Evolutionary conservation across 768 basidiomycete species (phyloP).

Genomic region (Mycena amicta): DNA sequence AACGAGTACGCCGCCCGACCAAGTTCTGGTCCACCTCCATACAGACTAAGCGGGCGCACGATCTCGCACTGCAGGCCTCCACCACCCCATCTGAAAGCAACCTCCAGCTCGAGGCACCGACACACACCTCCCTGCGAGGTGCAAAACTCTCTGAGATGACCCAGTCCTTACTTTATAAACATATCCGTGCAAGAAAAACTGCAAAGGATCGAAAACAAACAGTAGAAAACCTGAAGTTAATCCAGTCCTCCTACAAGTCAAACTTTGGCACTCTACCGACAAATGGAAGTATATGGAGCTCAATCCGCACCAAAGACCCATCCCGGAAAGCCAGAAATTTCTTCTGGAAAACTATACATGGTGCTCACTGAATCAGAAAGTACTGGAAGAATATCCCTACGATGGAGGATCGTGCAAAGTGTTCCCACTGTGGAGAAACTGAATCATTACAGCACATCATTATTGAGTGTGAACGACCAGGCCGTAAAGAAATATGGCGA

Average conservation of each 20-base stretch:
- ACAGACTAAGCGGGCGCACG: neutral
- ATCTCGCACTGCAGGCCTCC: neutral
- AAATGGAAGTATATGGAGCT: neutral
- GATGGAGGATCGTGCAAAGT: slow-evolving; percentile 11
- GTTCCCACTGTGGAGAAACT: slow-evolving; percentile 7
- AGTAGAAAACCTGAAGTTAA: neutral
- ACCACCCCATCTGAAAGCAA: neutral
- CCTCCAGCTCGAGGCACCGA: neutral
- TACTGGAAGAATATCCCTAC: slow-evolving; percentile 14
- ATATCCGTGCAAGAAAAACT: too few relatives aligned
- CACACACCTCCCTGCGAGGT: neutral
- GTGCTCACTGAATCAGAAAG: too few relatives aligned
- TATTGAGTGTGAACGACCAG: slow-evolving; percentile 2
- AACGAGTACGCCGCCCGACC: too few relatives aligned
- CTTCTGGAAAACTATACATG: too few relatives aligned
- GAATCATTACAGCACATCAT: too few relatives aligned
- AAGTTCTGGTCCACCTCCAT: neutral
- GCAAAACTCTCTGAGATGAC: neutral
- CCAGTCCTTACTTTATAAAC: too few relatives aligned
- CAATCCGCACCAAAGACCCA: slow-evolving; percentile 1
- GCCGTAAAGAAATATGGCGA: slow-evolving; percentile 12
- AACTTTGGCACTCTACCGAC: neutral
- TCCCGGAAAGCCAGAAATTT: neutral
- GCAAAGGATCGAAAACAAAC: too few relatives aligned
- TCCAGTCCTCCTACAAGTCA: neutral